Evolutionary conservation across 306 rosid genomes (phyloP).

Genomic region (Trifolium pratense): DNA sequence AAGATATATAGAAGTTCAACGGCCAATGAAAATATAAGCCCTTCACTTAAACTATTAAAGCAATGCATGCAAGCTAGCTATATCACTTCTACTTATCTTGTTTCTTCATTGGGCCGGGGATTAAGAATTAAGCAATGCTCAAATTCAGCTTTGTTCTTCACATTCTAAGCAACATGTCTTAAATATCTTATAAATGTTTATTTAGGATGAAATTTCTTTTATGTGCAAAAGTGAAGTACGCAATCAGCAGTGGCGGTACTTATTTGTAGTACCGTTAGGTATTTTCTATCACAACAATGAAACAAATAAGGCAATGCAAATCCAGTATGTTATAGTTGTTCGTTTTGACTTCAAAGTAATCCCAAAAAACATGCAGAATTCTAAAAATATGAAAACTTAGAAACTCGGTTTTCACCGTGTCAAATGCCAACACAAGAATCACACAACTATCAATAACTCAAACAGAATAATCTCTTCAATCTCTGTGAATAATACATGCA

Average conservation of each 20-base stretch:
- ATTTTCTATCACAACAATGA: slow-evolving; percentile 7
- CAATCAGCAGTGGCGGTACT: slow-evolving; percentile 13
- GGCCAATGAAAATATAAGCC: neutral
- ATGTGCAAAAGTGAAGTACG: neutral
- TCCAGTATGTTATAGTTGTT: slow-evolving; percentile 9
- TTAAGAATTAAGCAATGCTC: no score
- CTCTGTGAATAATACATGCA: no score
- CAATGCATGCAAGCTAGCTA: slow-evolving; percentile 7
- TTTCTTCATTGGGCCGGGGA: slow-evolving; percentile 18
- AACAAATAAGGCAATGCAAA: slow-evolving; percentile 12
- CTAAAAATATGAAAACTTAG: neutral
- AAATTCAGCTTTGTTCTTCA: slow-evolving; percentile 24
- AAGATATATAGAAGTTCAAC: slow-evolving; percentile 31
- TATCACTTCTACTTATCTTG: slow-evolving; percentile 5
- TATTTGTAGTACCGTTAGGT: neutral
- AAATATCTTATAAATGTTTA: slow-evolving; percentile 19
- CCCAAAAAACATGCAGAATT: neutral
- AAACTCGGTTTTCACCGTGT: neutral
- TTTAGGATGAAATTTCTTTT: neutral
- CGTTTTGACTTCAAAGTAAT: neutral
- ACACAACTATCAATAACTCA: slow-evolving; percentile 30
- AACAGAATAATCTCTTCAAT: neutral
- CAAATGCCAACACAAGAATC: slow-evolving; percentile 30
- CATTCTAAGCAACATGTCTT: slow-evolving; percentile 32
- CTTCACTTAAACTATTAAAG: no score